These are phyloP conservation scores for Amanita molliuscula DNA, from an alignment of 768 basidiomycete species.

Conservation along the genomic window DNA sequence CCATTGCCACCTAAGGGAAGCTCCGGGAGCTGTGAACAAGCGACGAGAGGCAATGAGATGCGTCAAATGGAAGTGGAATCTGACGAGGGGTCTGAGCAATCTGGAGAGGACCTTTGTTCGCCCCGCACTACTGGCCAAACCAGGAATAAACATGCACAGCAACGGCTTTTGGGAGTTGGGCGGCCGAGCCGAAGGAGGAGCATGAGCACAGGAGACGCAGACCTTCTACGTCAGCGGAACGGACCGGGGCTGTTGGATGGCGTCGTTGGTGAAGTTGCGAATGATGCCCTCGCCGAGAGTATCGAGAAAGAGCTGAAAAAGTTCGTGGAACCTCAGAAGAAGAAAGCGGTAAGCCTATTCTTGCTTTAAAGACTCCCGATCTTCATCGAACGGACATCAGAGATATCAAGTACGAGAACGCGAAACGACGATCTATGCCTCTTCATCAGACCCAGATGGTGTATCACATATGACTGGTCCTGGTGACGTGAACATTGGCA, in stretches of 20 bases:
- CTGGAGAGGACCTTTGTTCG: conserved; percentile 20
- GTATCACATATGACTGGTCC: conserved; percentile 62
- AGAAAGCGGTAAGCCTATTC: conserved; percentile 29
- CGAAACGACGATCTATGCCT: conserved; percentile 70
- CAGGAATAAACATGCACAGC: conserved; percentile 10
- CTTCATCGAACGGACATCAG: conserved; percentile 21
- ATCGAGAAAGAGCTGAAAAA: conserved; percentile 68
- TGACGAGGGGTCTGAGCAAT: conserved; percentile 23
- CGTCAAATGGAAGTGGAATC: conserved; percentile 31
- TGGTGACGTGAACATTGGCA: conserved; percentile 75
- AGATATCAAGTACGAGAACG: conserved; percentile 79
- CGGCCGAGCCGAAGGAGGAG: conserved; percentile 58
- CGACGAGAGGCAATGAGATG: conserved; percentile 58
- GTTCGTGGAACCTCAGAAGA: conserved; percentile 37
- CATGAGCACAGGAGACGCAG: conserved; percentile 70
- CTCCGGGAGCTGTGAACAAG: conserved; percentile 51
- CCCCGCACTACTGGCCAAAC: conserved; percentile 7
- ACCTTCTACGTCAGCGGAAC: conserved; percentile 26
- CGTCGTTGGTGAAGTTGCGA: conserved; percentile 19
- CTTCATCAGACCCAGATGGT: conserved; percentile 59
- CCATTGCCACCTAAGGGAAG: conserved; percentile 56
- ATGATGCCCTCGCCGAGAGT: conserved; percentile 53
- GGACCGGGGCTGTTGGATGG: conserved; percentile 30
- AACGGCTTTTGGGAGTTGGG: conserved; percentile 25
- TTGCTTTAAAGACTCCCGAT: conserved; percentile 3